Conservation (phyloP, 768 basidiomycete genomes). For the Tulasnella sp. region DNA sequence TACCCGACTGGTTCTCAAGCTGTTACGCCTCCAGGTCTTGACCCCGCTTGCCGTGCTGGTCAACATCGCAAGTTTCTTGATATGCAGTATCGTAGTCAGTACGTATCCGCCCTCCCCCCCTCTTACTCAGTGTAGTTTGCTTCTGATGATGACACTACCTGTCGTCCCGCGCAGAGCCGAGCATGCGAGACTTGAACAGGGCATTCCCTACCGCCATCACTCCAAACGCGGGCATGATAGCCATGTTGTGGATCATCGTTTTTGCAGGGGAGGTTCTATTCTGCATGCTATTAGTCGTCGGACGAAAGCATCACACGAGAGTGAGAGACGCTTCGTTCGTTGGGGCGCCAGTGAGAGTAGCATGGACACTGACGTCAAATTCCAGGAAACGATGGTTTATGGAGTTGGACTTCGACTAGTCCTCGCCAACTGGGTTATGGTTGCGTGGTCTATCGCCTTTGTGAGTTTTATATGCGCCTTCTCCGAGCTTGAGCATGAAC, state of each 20-base stretch:
- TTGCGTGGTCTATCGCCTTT: constrained; percentile 74
- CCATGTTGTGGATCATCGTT: constrained; percentile 57
- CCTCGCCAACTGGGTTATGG: constrained; percentile 75
- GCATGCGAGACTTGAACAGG: constrained; percentile 49
- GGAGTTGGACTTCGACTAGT: constrained; percentile 79
- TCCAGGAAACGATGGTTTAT: constrained; percentile 61
- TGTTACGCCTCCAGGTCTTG: constrained; percentile 71
- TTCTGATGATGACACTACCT: neutral
- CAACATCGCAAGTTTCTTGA: constrained; percentile 65
- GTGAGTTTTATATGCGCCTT: constrained; percentile 40
- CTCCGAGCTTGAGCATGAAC: neutral
- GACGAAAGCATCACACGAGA: constrained; percentile 75
- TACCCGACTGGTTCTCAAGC: constrained; percentile 27
- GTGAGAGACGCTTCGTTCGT: constrained; percentile 39
- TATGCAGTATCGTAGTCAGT: constrained; percentile 63
- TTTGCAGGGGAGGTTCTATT: constrained; percentile 74
- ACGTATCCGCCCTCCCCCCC: constrained; percentile 45
- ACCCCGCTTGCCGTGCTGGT: constrained; percentile 81
- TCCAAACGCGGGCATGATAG: constrained; percentile 57
- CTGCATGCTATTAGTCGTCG: constrained; percentile 70
- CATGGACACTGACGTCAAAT: neutral
- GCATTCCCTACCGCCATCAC: constrained; percentile 67
- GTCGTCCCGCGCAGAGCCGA: constrained; percentile 25
- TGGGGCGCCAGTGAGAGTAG: neutral
- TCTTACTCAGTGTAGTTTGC: constrained; percentile 37